phyloP scores from a whole-genome alignment of 1,139 yeast genomes.

The Yamadazyma epiphylla region DNA sequence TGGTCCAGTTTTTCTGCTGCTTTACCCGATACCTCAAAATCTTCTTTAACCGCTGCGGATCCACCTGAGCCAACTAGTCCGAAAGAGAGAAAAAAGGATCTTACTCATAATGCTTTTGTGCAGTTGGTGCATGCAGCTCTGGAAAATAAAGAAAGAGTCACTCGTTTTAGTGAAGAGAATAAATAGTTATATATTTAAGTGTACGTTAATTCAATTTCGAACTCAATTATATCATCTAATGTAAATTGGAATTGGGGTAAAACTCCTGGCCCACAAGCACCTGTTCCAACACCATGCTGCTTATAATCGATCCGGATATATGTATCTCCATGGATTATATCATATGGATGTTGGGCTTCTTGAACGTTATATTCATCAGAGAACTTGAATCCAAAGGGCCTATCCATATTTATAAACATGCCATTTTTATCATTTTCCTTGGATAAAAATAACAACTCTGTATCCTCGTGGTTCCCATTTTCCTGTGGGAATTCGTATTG shows the following conservation, averaged over 20 bases:
- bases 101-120: slow-evolving; percentile 51
- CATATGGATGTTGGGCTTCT: slow-evolving; percentile 26
- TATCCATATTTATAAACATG: slow-evolving; percentile 4
- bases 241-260: slow-evolving; percentile 4
- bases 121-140: slow-evolving; percentile 74
- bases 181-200: too few species aligned
- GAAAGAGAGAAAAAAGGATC: slow-evolving; percentile 14
- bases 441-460: slow-evolving; percentile 6
- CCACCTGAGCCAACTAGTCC: too few species aligned
- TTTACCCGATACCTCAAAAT: slow-evolving; percentile 5
- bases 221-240: not conserved
- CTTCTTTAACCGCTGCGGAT: slow-evolving; percentile 20
- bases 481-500: slow-evolving; percentile 33
- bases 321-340: slow-evolving; percentile 13
- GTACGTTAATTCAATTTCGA: not conserved
- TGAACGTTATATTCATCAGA: slow-evolving; percentile 16
- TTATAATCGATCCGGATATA: slow-evolving; percentile 25
- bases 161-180: slow-evolving; percentile 28
- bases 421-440: too few species aligned
- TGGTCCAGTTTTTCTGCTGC: slow-evolving; percentile 8
- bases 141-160: slow-evolving; percentile 59
- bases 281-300: slow-evolving; percentile 31
- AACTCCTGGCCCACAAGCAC: slow-evolving; percentile 29
- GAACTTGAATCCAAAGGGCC: slow-evolving; percentile 16
- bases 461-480: slow-evolving; percentile 29